Percentiles rank a stretch among this genome's conserved stretches.
phyloP scores from a whole-genome alignment of 2,329 filamentous ascomycete genomes.

The Monosporascus sp. region DNA sequence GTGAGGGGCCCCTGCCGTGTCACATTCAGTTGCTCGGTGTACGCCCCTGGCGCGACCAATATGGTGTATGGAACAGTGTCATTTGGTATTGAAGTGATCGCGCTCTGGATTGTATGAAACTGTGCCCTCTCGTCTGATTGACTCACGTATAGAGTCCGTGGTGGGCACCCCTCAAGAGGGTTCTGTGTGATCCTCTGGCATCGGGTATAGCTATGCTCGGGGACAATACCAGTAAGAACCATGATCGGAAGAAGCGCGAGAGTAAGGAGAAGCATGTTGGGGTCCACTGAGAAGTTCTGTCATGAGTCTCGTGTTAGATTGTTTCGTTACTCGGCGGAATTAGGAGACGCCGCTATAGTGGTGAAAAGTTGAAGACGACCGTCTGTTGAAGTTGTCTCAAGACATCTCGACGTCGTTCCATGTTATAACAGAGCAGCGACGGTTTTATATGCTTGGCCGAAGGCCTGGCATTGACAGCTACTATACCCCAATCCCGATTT shows the following conservation, averaged over 20 bases:
- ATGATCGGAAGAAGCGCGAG: background rate
- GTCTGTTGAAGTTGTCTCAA: no score
- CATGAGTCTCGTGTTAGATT: no score
- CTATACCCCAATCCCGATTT: no score
- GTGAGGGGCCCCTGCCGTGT: constrained; percentile 57
- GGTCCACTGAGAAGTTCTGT: no score
- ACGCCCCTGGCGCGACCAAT: constrained; percentile 54
- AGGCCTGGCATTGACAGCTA: no score
- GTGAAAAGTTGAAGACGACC: no score
- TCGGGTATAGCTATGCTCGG: constrained; percentile 23
- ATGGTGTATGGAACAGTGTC: constrained; percentile 46
- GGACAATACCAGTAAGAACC: constrained; percentile 1
- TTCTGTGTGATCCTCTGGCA: constrained; percentile 29
- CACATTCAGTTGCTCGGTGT: constrained; percentile 61
- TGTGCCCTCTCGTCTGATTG: constrained; percentile 27
- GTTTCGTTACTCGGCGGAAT: no score
- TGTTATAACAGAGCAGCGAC: no score
- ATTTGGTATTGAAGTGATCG: constrained; percentile 34
- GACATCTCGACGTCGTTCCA: no score
- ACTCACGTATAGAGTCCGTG: constrained; percentile 37
- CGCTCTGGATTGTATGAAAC: constrained; percentile 35
- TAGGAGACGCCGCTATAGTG: no score
- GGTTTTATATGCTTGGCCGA: no score
- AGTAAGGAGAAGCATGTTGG: background rate
- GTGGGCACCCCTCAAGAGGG: constrained; percentile 33